phyloP scores from a whole-genome alignment of 2,329 filamentous ascomycete genomes.

The Leptographium procerum region DNA sequence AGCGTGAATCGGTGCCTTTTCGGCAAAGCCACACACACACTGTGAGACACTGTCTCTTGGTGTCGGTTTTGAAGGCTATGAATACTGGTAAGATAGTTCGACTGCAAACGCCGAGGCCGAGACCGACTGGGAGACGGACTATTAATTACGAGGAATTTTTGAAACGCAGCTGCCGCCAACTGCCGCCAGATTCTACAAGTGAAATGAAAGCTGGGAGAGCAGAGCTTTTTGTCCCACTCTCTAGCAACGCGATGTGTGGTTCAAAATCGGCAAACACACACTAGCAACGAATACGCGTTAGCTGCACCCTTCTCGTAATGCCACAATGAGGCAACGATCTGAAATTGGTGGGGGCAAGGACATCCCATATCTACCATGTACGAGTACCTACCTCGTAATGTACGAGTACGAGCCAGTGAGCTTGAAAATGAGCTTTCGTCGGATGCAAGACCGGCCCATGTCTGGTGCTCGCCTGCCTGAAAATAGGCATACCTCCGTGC shows the following conservation, averaged over 20 bases:
- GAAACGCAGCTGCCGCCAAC: neutral
- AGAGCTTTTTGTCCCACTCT: neutral
- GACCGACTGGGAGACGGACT: neutral
- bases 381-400: too few species aligned
- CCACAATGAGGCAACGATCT: too few species aligned
- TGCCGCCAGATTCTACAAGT: neutral
- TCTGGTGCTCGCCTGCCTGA: neutral
- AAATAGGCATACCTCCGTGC: neutral
- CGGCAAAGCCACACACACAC: neutral
- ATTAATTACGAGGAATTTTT: too few species aligned
- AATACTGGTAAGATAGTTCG: too few species aligned
- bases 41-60: neutral
- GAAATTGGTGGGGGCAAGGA: neutral
- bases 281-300: too few species aligned
- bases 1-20: neutral
- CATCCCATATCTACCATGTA: too few species aligned
- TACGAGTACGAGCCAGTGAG: too few species aligned
- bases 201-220: too few species aligned
- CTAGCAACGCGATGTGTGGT: neutral
- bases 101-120: neutral
- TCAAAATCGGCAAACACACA: too few species aligned
- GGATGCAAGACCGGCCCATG: neutral
- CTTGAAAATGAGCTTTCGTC: neutral
- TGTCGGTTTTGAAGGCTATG: too few species aligned
- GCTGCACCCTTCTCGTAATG: too few species aligned